Conservation (phyloP, 305 asterid genomes). For the Fraxinus sp. region DNA sequence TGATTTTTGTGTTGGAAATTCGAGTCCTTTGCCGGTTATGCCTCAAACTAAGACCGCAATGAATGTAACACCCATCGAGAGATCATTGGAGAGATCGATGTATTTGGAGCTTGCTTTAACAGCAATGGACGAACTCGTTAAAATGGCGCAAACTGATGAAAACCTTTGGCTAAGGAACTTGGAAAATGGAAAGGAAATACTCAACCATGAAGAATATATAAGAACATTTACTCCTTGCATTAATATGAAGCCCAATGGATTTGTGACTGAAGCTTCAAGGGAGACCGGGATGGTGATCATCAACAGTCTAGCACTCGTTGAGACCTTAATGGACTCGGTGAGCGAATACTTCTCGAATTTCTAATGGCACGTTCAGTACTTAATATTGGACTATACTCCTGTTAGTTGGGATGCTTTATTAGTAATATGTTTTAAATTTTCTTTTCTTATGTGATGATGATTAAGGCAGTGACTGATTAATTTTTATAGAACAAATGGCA, state of each 20-base stretch:
- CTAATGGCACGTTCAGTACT: neutral
- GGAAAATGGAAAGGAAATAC: slow-evolving; percentile 55
- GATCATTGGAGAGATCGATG: slow-evolving; percentile 69
- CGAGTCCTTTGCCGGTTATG: slow-evolving; percentile 33
- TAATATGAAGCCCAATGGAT: slow-evolving; percentile 72
- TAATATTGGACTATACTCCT: neutral
- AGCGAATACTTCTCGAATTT: slow-evolving; percentile 20
- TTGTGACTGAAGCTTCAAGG: slow-evolving; percentile 77
- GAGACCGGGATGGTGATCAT: slow-evolving; percentile 77
- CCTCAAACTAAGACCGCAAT: slow-evolving; percentile 25
- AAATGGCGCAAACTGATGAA: slow-evolving; percentile 62
- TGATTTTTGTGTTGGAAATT: slow-evolving; percentile 49
- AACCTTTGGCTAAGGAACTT: slow-evolving; percentile 70
- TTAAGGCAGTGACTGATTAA: neutral
- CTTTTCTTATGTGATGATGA: neutral
- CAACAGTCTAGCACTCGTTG: slow-evolving; percentile 85
- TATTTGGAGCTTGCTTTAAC: slow-evolving; percentile 80
- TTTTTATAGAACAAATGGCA: slow-evolving; percentile 71
- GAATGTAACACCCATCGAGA: slow-evolving; percentile 37
- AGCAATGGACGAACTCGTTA: slow-evolving; percentile 82
- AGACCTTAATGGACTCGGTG: slow-evolving; percentile 92
- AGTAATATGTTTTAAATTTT: neutral
- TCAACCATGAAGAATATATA: slow-evolving; percentile 66
- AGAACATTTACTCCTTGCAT: slow-evolving; percentile 63
- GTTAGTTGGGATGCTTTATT: neutral